Conservation (phyloP, 345 rosid genomes). For the Gossypium longicalyx region DNA sequence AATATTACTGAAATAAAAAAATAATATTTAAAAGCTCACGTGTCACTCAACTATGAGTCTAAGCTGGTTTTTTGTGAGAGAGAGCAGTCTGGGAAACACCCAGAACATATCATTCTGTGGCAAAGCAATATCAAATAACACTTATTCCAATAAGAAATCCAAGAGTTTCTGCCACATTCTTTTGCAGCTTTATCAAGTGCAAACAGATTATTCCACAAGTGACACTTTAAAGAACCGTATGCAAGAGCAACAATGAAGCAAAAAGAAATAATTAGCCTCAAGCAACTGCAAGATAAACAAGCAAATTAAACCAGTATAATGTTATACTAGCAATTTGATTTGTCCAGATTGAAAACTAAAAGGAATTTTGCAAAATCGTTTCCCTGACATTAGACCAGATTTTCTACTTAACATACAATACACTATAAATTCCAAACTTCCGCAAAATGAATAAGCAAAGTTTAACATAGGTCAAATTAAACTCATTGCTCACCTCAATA, state of each 20-base stretch:
- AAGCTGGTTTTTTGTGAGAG: background rate
- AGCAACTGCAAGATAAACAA: background rate
- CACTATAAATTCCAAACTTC: background rate
- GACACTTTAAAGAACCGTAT: background rate
- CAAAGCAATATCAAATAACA: background rate
- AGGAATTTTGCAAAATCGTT: background rate
- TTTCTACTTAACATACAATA: background rate
- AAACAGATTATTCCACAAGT: background rate
- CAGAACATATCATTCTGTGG: background rate
- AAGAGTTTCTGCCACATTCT: background rate
- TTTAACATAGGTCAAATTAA: background rate
- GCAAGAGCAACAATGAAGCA: background rate
- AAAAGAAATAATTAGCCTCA: background rate
- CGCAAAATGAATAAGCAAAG: background rate
- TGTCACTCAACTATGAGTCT: no score
- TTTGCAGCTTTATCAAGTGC: background rate
- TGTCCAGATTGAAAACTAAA: background rate
- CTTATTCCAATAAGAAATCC: background rate
- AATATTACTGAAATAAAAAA: no score
- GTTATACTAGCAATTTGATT: background rate
- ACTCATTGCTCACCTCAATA: slow-evolving; percentile 40
- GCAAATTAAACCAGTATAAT: background rate
- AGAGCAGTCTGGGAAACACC: background rate
- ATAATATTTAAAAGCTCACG: no score
- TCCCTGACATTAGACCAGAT: background rate